phyloP scores from a whole-genome alignment of 129 eudicot genomes.

The carrot (Daucus carota) region DH1_v3.0 NC_030387.2:3503001-3503500 shows the following conservation, averaged over 20 bases:
- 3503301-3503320: constrained; percentile 10
- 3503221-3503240: background rate
- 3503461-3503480: background rate
- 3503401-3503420: background rate
- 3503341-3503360: background rate
- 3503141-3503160: too few species aligned
- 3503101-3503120: too few species aligned
- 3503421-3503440: background rate
- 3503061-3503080: too few species aligned
- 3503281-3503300: constrained; percentile 11
- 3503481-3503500: background rate
- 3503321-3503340: background rate
- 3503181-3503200: constrained; percentile 2
- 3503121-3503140: too few species aligned
- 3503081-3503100: too few species aligned
- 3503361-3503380: background rate
- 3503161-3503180: too few species aligned
- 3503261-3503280: constrained; percentile 12
- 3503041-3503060: too few species aligned
- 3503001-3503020: too few species aligned
- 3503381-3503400: too few species aligned
- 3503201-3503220: background rate
- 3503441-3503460: background rate
- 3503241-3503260: constrained; percentile 7
- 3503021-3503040: too few species aligned